Evolutionary conservation across 768 basidiomycete genomes (phyloP).

Genomic region (Suillus clintonianus): DNA sequence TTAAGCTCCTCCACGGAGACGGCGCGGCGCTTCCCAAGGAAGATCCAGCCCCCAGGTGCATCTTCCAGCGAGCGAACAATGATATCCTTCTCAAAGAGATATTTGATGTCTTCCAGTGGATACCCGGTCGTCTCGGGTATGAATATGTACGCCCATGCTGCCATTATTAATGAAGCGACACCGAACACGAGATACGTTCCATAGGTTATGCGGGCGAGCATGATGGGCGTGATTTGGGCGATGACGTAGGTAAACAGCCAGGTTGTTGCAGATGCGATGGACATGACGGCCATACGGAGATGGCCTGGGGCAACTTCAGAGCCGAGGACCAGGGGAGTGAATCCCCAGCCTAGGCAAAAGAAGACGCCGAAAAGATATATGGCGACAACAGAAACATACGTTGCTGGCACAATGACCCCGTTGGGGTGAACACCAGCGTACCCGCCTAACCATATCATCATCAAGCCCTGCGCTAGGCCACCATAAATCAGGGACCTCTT

Average conservation of each 20-base stretch:
- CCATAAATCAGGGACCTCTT: constrained; percentile 39
- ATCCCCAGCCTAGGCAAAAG: constrained; percentile 37
- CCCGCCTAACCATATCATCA: constrained; percentile 40
- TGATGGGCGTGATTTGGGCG: constrained; percentile 38
- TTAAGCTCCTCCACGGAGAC: constrained; percentile 28
- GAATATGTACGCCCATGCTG: constrained; percentile 35
- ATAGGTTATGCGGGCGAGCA: constrained; percentile 29
- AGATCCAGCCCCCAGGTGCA: constrained; percentile 32
- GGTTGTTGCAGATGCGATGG: constrained; percentile 31
- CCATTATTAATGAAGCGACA: constrained; percentile 29
- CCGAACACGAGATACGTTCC: constrained; percentile 38
- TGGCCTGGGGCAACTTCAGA: constrained; percentile 40
- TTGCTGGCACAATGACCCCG: constrained; percentile 23
- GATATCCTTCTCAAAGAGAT: constrained; percentile 35
- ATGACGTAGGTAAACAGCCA: constrained; percentile 42
- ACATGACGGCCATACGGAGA: constrained; percentile 32
- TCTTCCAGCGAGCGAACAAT: constrained; percentile 32
- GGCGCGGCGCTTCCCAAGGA: constrained; percentile 25
- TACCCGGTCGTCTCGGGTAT: constrained; percentile 44
- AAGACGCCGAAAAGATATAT: constrained; percentile 38
- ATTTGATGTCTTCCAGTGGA: constrained; percentile 39
- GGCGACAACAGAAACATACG: constrained; percentile 37
- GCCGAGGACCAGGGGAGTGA: constrained; percentile 35
- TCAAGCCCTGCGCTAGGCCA: constrained; percentile 35
- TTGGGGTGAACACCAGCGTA: constrained; percentile 33